Base-by-base conservation (phyloP, 2,329 filamentous ascomycete genomes). In the Phialocephala subalpina region DNA sequence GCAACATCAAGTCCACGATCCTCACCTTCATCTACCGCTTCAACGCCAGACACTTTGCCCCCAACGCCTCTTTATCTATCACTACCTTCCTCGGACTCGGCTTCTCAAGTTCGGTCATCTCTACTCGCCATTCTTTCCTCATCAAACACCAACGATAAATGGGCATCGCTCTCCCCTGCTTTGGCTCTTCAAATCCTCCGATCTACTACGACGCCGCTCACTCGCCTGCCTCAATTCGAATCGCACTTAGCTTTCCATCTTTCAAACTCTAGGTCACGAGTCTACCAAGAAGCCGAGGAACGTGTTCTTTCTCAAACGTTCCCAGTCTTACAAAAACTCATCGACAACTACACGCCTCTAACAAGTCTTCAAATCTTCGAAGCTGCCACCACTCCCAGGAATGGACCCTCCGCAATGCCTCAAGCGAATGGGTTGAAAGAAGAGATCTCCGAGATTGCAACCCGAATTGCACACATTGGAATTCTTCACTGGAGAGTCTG, bases 401-500 rank as follows among this genome's bases (percentile, higher is more conserved):
- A 55, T 25, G 59, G 66, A 11, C 56, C 69, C 4, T 53, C 27
- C 40, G 25, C 66, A 2, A 35, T 22, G 22, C 6, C 45, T 16
- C 65, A 62, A 22, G 14, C 16, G 2, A 64, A 20, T 45, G 67
- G 62, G 6, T 42, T 61, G 14, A 76, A 73, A 38, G 73, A 74
- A 5, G 73, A 76, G 25, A 70, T 92, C 42, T 83, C 85, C 52
- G 90, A 93, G 65, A 87, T 97, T 77, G 88, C 92, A 0, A 90
- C 89, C 53, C 88, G 92, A 55, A 84, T 97, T 59, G 90, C 93
- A 6, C 95, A 97, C 75, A 87, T 97, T 53, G 89, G 92, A 16
- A 84, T 96, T 6, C 81, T 98, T 27, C 94, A 97, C 78, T 97
- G 94, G 94, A 87, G 92, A 58, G 91, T 97, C 2, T 98, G 94